These are phyloP conservation scores for Wickerhamiella allomyrinae DNA, from an alignment of 805 yeast species.

Conservation along the genomic window DNA sequence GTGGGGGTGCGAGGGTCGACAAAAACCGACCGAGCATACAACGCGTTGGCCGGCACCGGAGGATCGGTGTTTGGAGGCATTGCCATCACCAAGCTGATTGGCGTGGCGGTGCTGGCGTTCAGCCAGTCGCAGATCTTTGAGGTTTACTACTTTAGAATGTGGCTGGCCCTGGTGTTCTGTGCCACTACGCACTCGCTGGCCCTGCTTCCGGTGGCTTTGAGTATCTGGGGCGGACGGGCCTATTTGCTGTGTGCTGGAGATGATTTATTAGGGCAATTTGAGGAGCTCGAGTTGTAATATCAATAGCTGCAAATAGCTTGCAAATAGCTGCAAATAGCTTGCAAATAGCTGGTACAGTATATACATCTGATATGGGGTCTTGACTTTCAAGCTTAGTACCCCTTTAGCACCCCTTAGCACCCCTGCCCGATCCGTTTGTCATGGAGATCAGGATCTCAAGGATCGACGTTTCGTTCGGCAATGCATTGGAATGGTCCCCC, in stretches of 20 bases:
- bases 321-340: too few species aligned
- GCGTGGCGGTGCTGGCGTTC: slow-evolving; percentile 74
- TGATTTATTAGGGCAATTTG: slow-evolving; percentile 18
- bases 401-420: too few species aligned
- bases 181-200: slow-evolving; percentile 71
- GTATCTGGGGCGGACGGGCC: slow-evolving; percentile 47
- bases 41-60: slow-evolving; percentile 68
- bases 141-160: slow-evolving; percentile 86
- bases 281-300: slow-evolving; percentile 12
- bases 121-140: slow-evolving; percentile 81
- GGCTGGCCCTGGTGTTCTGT: slow-evolving; percentile 63
- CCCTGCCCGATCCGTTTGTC: too few species aligned
- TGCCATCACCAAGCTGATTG: slow-evolving; percentile 76
- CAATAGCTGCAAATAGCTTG: too few species aligned
- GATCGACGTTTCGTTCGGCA: slow-evolving; percentile 2
- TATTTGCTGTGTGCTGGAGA: slow-evolving; percentile 28
- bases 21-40: slow-evolving; percentile 28
- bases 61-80: slow-evolving; percentile 85
- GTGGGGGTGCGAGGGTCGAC: slow-evolving; percentile 21
- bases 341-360: too few species aligned
- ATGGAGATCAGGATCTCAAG: slow-evolving; percentile 6
- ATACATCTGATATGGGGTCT: too few species aligned
- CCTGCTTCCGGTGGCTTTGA: slow-evolving; percentile 61
- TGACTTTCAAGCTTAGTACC: too few species aligned
- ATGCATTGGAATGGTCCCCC: slow-evolving; percentile 3